A percentile compares a stretch with the other conserved stretches of the same genome.
phyloP scores from a whole-genome alignment of 2,329 filamentous ascomycete species.

The Epicoccum sorghinum region DNA sequence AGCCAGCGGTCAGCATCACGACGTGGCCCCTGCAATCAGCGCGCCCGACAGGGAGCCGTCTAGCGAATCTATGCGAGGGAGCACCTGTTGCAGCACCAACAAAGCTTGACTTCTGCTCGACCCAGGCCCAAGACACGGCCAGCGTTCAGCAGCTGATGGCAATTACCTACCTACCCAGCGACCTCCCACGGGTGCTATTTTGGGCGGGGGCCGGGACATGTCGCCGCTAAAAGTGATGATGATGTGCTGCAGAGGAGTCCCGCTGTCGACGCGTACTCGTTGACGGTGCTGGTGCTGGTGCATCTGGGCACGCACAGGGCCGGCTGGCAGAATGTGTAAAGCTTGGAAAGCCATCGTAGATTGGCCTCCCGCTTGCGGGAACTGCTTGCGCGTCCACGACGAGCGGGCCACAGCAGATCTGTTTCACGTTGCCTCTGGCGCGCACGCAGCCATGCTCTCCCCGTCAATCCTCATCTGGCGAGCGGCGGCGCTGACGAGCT shows the following conservation, averaged over 20 bases:
- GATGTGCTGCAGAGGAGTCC: conserved; percentile 9
- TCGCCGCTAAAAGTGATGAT: conserved; percentile 6
- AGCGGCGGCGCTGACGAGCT: not conserved
- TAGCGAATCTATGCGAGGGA: conserved; percentile 16
- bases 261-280: conserved; percentile 15
- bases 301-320: not conserved
- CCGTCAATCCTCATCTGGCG: conserved; percentile 27
- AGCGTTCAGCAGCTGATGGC: no score
- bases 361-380: conserved; percentile 13
- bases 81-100: conserved; percentile 10
- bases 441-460: conserved; percentile 22
- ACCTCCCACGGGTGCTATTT: conserved; percentile 6
- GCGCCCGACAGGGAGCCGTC: conserved; percentile 11
- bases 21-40: conserved; percentile 14
- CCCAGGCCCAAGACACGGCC: no score
- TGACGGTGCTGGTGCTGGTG: conserved; percentile 2
- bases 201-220: conserved; percentile 9
- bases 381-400: conserved; percentile 41
- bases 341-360: conserved; percentile 2
- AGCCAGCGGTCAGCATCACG: conserved; percentile 7
- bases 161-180: not conserved
- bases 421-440: conserved; percentile 37
- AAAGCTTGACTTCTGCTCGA: not conserved
- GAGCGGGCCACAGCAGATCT: conserved; percentile 34
- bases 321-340: not conserved